Conservation (phyloP, 352 stramenopile species). For the Saprolegnia diclina region DNA sequence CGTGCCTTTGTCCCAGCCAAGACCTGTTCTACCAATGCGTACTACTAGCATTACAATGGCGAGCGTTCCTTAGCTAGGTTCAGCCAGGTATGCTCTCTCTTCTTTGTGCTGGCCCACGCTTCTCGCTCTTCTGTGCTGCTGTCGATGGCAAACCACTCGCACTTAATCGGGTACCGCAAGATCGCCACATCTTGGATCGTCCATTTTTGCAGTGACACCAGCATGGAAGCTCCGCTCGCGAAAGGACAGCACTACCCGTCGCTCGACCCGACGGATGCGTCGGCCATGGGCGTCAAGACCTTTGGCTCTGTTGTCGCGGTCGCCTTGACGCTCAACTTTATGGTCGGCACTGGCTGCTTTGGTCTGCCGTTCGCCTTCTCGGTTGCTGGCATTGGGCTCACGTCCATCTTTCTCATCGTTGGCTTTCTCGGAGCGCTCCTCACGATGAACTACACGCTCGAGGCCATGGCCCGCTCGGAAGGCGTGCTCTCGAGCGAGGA, state of each 20-base stretch:
- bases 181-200: neutral
- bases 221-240: neutral
- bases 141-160: too few relatives aligned
- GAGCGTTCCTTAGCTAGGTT: too few relatives aligned
- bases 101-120: too few relatives aligned
- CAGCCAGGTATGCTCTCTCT: too few relatives aligned
- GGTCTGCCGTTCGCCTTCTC: slow-evolving; percentile 75
- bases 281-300: slow-evolving; percentile 43
- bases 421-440: slow-evolving; percentile 58
- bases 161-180: too few relatives aligned
- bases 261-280: slow-evolving; percentile 9
- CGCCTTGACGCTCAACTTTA: slow-evolving; percentile 82
- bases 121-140: too few relatives aligned
- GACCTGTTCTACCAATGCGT: too few relatives aligned
- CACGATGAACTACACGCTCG: slow-evolving; percentile 86
- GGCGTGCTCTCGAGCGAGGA: slow-evolving; percentile 48
- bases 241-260: neutral
- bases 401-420: slow-evolving; percentile 49
- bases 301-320: slow-evolving; percentile 63
- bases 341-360: slow-evolving; percentile 84
- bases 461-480: slow-evolving; percentile 69
- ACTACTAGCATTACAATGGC: too few relatives aligned
- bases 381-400: slow-evolving; percentile 59
- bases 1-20: too few relatives aligned
- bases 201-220: neutral